Evolutionary conservation across 2,329 filamentous ascomycete genomes (phyloP).

Genomic region (Claviceps citrina): DNA sequence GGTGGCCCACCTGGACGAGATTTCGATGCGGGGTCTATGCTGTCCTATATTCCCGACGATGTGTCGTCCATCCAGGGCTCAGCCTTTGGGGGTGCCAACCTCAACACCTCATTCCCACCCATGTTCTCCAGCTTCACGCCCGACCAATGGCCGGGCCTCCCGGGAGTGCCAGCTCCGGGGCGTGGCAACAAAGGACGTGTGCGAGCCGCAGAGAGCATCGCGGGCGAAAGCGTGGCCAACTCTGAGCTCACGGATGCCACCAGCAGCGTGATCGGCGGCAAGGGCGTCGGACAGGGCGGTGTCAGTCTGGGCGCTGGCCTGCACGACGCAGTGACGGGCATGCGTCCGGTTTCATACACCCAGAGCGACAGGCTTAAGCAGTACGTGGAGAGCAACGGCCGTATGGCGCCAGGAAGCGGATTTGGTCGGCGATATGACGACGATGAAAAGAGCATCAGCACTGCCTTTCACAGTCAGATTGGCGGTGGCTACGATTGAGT

Average conservation of each 20-base stretch:
- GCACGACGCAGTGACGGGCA: constrained; percentile 54
- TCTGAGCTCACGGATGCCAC: constrained; percentile 80
- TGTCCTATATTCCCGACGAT: constrained; percentile 93
- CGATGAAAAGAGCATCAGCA: constrained; percentile 89
- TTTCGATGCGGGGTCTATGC: constrained; percentile 69
- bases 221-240: constrained; percentile 82
- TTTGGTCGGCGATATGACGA: constrained; percentile 67
- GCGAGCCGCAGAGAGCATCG: constrained; percentile 59
- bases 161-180: constrained; percentile 42
- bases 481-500: constrained; percentile 45
- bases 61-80: constrained; percentile 93
- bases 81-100: constrained; percentile 69
- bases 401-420: constrained; percentile 49
- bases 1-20: constrained; percentile 30
- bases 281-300: constrained; percentile 66
- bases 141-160: constrained; percentile 76
- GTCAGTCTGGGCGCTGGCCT: constrained; percentile 75
- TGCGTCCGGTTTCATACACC: constrained; percentile 42
- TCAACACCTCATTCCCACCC: constrained; percentile 61
- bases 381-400: constrained; percentile 76
- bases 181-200: constrained; percentile 54
- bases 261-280: constrained; percentile 60
- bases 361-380: constrained; percentile 70
- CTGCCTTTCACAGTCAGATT: constrained; percentile 90
- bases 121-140: constrained; percentile 89